Percentiles rank a stretch among this genome's conserved stretches.
phyloP scores from a whole-genome alignment of 345 rosid species.

The Murraya koenigii region DNA sequence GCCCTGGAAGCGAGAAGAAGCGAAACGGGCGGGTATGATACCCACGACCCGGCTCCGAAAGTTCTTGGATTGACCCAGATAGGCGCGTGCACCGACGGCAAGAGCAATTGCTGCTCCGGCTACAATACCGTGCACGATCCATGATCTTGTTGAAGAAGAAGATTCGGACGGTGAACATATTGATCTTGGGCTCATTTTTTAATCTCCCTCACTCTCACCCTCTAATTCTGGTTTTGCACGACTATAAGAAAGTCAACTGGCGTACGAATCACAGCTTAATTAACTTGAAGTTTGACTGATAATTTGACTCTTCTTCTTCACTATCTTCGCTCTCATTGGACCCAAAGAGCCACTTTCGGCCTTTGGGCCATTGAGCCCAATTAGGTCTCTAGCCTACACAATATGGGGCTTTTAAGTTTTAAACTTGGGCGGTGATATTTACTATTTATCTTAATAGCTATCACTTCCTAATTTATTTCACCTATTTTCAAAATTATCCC shows the following conservation, averaged over 20 bases:
- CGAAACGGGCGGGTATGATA: slow-evolving; percentile 90
- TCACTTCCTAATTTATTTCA: too few species aligned
- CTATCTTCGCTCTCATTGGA: too few species aligned
- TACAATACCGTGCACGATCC: slow-evolving; percentile 69
- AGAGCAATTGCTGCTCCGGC: slow-evolving; percentile 69
- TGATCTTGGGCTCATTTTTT: slow-evolving; percentile 28
- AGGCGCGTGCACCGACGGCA: slow-evolving; percentile 62
- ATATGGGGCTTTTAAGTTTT: too few species aligned
- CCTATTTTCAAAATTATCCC: too few species aligned
- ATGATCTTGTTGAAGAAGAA: slow-evolving; percentile 45
- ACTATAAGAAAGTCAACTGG: too few species aligned
- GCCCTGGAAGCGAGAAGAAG: slow-evolving; percentile 88
- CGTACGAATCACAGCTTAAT: too few species aligned
- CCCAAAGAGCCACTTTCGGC: not conserved
- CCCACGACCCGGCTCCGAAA: slow-evolving; percentile 87
- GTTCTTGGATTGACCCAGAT: slow-evolving; percentile 50
- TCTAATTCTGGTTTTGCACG: not conserved
- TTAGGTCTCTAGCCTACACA: not conserved
- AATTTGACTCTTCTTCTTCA: not conserved
- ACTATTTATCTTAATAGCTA: too few species aligned
- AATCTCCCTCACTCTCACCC: not conserved
- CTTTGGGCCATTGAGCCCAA: not conserved
- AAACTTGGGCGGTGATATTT: too few species aligned
- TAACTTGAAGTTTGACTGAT: not conserved
- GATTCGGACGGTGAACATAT: slow-evolving; percentile 31